A percentile compares a stretch with the other conserved stretches of the same genome.
Conservation (phyloP, 1,284 basidiomycete species). For the Puccinia hordei region DNA sequence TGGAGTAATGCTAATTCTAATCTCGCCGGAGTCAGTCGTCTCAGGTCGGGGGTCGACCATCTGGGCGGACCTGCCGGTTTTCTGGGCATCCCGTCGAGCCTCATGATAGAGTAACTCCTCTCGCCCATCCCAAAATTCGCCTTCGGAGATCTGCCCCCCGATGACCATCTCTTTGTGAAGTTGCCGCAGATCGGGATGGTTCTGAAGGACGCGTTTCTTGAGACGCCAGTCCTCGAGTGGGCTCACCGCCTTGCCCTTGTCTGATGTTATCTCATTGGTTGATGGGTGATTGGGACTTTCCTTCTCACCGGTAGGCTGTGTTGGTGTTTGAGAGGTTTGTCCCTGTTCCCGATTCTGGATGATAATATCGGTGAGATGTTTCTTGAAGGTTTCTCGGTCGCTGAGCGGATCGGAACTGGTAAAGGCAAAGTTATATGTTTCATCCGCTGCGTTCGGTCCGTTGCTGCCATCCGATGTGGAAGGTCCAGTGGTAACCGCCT, state of each 20-base stretch:
- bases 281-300: constrained; percentile 52
- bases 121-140: constrained; percentile 92
- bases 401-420: constrained; percentile 64
- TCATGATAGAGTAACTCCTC: constrained; percentile 76
- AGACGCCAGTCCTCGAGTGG: constrained; percentile 60
- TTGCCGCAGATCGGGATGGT: constrained; percentile 72
- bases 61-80: constrained; percentile 77
- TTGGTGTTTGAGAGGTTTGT: constrained; percentile 45
- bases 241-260: constrained; percentile 54
- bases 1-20: constrained; percentile 87
- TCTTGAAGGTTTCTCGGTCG: constrained; percentile 76
- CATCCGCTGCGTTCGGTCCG: neutral
- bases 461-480: neutral
- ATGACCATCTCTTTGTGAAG: constrained; percentile 85
- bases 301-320: constrained; percentile 60
- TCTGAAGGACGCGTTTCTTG: constrained; percentile 75
- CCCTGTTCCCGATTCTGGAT: constrained; percentile 64
- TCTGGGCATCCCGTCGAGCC: constrained; percentile 71
- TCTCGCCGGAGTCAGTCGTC: constrained; percentile 70
- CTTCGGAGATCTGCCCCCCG: constrained; percentile 78
- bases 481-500: constrained; percentile 16
- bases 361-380: constrained; percentile 72
- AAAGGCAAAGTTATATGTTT: constrained; percentile 61
- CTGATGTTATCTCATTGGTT: constrained; percentile 49
- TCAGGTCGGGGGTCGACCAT: constrained; percentile 86